Evolutionary conservation across 768 basidiomycete genomes (phyloP).

Genomic region (Boletus rubroflammeus): DNA sequence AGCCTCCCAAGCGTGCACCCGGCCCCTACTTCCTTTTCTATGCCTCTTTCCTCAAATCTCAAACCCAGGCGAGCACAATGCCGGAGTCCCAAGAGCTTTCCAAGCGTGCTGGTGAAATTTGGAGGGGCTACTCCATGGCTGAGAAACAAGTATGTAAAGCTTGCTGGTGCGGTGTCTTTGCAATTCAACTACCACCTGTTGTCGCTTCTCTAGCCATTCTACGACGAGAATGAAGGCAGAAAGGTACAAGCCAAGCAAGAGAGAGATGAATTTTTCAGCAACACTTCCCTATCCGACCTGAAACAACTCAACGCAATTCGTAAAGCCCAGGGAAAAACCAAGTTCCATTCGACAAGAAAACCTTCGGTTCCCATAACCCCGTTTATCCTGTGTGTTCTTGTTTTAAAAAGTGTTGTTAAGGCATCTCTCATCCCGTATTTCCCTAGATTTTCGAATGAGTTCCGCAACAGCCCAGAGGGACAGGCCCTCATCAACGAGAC

Average conservation of each 20-base stretch:
- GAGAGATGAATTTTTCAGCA: constrained; percentile 29
- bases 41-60: constrained; percentile 10
- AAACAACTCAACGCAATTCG: constrained; percentile 34
- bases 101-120: constrained; percentile 24
- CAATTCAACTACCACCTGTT: background rate
- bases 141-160: constrained; percentile 35
- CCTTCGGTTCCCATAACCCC: constrained; percentile 4
- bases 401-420: background rate
- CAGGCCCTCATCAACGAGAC: constrained; percentile 11
- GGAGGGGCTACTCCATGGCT: constrained; percentile 30
- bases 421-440: background rate
- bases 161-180: background rate
- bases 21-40: constrained; percentile 27
- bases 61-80: background rate
- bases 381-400: constrained; percentile 25
- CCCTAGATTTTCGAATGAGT: constrained; percentile 21
- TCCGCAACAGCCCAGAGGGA: constrained; percentile 16
- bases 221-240: constrained; percentile 17
- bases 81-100: background rate
- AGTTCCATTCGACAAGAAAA: constrained; percentile 4
- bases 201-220: constrained; percentile 22
- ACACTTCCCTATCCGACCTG: constrained; percentile 16
- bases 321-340: constrained; percentile 23
- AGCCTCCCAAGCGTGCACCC: constrained; percentile 29
- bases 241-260: constrained; percentile 19